Evolutionary conservation across 177 flowering plant species (phyloP).

Genomic region (Vitis hybrid): DNA sequence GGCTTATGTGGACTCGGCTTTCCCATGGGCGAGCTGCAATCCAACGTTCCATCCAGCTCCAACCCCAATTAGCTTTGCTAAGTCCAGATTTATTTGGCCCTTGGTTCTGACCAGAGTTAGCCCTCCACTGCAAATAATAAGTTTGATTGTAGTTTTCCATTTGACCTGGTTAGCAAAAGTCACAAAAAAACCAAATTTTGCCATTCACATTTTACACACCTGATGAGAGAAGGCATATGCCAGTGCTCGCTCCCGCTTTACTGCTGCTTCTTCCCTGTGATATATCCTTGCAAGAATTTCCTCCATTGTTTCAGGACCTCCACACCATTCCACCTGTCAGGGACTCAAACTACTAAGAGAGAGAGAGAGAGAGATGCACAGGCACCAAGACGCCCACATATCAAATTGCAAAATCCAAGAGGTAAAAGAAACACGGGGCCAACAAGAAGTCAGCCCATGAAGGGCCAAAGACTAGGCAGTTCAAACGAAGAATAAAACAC

Average conservation of each 20-base stretch:
- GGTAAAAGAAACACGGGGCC: no score
- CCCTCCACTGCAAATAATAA: constrained; percentile 77
- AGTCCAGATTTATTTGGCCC: constrained; percentile 50
- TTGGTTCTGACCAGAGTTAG: constrained; percentile 51
- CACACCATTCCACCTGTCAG: constrained; percentile 86
- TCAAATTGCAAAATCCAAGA: no score
- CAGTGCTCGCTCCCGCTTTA: constrained; percentile 91
- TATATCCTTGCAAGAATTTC: constrained; percentile 72
- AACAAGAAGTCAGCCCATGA: no score
- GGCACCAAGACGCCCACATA: no score
- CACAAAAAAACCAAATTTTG: not conserved
- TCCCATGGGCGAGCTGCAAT: constrained; percentile 97
- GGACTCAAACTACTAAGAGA: not conserved
- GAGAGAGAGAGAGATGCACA: not conserved
- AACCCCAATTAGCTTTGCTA: constrained; percentile 85
- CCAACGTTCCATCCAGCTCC: constrained; percentile 99
- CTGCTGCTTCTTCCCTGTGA: constrained; percentile 87
- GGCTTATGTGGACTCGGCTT: constrained; percentile 50
- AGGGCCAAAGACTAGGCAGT: no score
- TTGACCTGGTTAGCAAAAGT: not conserved
- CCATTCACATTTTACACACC: constrained; percentile 35
- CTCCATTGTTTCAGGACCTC: constrained; percentile 77
- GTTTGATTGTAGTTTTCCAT: not conserved
- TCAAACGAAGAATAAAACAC: no score
- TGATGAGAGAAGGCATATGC: constrained; percentile 98